Evolutionary conservation across 2,329 filamentous ascomycete species (phyloP).

Genomic region (Ophiosphaerella korrae): DNA sequence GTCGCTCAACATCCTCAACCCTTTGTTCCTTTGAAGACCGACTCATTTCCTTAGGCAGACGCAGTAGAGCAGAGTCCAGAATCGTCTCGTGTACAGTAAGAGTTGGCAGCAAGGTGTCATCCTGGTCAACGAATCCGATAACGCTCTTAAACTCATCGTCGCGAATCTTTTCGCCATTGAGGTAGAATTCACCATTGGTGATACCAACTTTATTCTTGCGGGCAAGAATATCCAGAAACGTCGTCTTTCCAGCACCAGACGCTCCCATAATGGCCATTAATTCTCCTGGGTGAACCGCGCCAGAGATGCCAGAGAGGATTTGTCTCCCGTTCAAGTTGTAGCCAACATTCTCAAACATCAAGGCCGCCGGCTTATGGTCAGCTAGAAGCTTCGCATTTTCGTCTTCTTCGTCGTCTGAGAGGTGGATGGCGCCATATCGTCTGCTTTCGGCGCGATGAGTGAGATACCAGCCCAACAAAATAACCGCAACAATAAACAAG

Average conservation of each 20-base stretch:
- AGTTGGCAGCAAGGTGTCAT: conserved; percentile 95
- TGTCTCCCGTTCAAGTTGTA: conserved; percentile 87
- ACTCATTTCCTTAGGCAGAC: conserved; percentile 92
- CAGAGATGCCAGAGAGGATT: conserved; percentile 79
- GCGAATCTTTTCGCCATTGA: conserved; percentile 89
- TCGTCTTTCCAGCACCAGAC: conserved; percentile 96
- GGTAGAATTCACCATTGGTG: conserved; percentile 79
- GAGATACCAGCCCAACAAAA: conserved; percentile 85
- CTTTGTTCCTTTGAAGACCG: conserved; percentile 84
- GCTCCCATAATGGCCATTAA: conserved; percentile 98
- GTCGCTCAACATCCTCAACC: conserved; percentile 90
- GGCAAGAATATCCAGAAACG: conserved; percentile 92
- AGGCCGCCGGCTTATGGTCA: conserved; percentile 86
- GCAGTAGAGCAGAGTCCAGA: conserved; percentile 86
- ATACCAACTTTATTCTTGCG: conserved; percentile 93
- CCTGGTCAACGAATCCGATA: conserved; percentile 96
- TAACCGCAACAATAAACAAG: conserved; percentile 85
- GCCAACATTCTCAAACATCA: conserved; percentile 86
- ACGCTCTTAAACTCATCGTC: conserved; percentile 88
- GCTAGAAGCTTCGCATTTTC: conserved; percentile 85
- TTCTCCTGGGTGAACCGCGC: conserved; percentile 92
- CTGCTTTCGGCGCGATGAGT: conserved; percentile 70
- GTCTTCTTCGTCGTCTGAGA: conserved; percentile 82
- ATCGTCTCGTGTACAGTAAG: conserved; percentile 98
- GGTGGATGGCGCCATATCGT: conserved; percentile 72